Evolutionary conservation across 192 early-diverging fungal species (phyloP), one percentile per base, ranked within the genome.

Genomic region (Rhizophagus sp.): DNA sequence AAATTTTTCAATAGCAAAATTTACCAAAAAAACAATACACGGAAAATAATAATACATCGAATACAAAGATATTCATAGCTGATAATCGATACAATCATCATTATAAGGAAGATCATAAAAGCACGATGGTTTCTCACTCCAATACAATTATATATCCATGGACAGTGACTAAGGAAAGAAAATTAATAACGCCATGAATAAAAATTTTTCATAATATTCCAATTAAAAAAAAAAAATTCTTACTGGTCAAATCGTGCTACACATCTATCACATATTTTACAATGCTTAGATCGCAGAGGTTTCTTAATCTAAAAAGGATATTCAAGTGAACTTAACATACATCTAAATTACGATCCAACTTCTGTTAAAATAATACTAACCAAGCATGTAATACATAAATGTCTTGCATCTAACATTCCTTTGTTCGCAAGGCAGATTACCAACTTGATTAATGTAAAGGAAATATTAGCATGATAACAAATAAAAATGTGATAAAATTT

Each of bases 101-200:
- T 83, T 4, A 87, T 62, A 39, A 94, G 84, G 85, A 96, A 99
- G 2, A 92, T 36, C 83, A 99, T 89, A 82, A 99, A 99, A 33
- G 90, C 81, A 11, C 93, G 88, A 81, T 99, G 97, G 81, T 99
- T 99, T 71, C 86, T 84, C 19, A 91, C 87, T 2, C 97, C 97
- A 80, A 97, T 93, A 82, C 96, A 97, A 87, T 97, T 99, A 86
- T 91, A 93, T 39, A 96, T 97, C 97, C 97, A 99, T 24, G 97
- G 98, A 75, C 98, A 98, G 80, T 98, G 96, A 80, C 91, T 92
- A 82, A 12, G 44, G 6, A 70, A 36, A 70, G 19, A 44, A 3
- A 70, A n/a, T n/a, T 39, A 1, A 3, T 11, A 25, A 68, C 19
- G 25, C 10, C 15, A 9, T 70, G 11, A 39, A 70, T 10, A 9